These are phyloP conservation scores for Pugionium cornutum DNA, from an alignment of 345 rosid genomes.

Conservation along the genomic window DNA sequence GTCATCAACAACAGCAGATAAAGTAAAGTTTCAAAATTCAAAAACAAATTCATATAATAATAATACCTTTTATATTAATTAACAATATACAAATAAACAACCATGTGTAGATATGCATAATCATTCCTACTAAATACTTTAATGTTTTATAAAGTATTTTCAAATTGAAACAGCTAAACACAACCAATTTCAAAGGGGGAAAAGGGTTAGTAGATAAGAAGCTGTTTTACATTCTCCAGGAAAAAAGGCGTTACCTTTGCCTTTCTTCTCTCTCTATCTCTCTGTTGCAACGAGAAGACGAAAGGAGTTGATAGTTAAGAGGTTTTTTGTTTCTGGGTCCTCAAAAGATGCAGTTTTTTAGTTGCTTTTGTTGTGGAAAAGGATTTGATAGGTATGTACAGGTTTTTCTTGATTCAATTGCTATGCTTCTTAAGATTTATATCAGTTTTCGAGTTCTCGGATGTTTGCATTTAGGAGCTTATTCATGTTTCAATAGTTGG, in stretches of 20 bases:
- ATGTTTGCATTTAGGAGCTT: conserved; percentile 6
- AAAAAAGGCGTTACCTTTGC: conserved; percentile 32
- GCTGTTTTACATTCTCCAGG: conserved; percentile 32
- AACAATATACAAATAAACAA: neutral
- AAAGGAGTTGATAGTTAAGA: conserved; percentile 1
- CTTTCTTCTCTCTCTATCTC: conserved; percentile 2
- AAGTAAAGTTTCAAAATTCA: conserved; percentile 19
- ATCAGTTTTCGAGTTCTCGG: neutral
- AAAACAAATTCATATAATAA: neutral
- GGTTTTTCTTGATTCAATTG: conserved; percentile 23
- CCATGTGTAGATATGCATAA: conserved; percentile 27
- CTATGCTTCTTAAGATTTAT: neutral
- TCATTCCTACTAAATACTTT: conserved; percentile 12
- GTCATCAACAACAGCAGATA: conserved; percentile 12
- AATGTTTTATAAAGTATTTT: conserved; percentile 1
- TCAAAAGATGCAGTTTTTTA: conserved; percentile 57
- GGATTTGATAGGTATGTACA: conserved; percentile 65
- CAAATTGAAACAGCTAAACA: conserved; percentile 36
- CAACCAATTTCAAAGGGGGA: conserved; percentile 12
- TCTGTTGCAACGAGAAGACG: conserved; percentile 21
- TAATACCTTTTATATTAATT: neutral
- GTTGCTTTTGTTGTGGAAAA: conserved; percentile 68
- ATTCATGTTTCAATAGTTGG: conserved; percentile 1
- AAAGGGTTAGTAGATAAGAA: conserved; percentile 4
- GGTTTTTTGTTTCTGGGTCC: conserved; percentile 17